Conservation (phyloP, 2,329 filamentous ascomycete species). For the Ophiostoma quercus region DNA sequence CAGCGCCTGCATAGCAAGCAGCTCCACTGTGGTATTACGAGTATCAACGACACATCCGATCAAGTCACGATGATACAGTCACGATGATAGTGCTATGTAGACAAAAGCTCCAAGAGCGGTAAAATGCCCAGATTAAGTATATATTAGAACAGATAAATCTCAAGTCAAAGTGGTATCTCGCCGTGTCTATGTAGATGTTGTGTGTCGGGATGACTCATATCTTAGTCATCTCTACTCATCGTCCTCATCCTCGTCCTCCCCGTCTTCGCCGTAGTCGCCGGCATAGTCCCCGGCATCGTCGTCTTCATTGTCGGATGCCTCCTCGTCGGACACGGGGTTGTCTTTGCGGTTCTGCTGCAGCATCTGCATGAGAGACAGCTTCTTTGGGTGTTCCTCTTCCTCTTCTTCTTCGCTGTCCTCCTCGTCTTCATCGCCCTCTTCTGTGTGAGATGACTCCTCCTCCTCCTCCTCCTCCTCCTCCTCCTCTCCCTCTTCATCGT, state of each 20-base stretch:
- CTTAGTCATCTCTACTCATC: not conserved
- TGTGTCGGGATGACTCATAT: slow-evolving; percentile 3
- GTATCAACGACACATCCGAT: not conserved
- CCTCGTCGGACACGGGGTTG: slow-evolving; percentile 16
- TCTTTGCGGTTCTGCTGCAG: slow-evolving; percentile 17
- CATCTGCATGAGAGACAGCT: slow-evolving; percentile 22
- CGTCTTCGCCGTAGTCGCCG: slow-evolving; percentile 13
- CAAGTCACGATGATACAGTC: not conserved
- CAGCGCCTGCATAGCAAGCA: slow-evolving; percentile 1
- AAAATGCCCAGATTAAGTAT: not conserved
- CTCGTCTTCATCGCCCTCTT: slow-evolving; percentile 4
- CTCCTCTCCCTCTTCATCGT: not conserved
- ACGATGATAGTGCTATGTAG: not conserved
- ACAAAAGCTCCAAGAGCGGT: not conserved
- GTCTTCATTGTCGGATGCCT: not conserved
- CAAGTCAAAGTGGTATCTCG: not conserved
- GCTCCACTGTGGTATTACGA: not conserved
- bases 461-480: not conserved
- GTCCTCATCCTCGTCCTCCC: slow-evolving; percentile 3
- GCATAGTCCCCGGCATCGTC: not conserved
- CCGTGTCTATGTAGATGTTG: not conserved
- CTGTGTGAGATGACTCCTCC: slow-evolving; percentile 13
- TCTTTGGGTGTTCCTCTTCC: slow-evolving; percentile 11
- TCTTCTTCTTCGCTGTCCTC: not conserved
- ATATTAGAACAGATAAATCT: not conserved